phyloP scores from a whole-genome alignment of 768 basidiomycete species.

The Melanogaster broomeanus region DNA sequence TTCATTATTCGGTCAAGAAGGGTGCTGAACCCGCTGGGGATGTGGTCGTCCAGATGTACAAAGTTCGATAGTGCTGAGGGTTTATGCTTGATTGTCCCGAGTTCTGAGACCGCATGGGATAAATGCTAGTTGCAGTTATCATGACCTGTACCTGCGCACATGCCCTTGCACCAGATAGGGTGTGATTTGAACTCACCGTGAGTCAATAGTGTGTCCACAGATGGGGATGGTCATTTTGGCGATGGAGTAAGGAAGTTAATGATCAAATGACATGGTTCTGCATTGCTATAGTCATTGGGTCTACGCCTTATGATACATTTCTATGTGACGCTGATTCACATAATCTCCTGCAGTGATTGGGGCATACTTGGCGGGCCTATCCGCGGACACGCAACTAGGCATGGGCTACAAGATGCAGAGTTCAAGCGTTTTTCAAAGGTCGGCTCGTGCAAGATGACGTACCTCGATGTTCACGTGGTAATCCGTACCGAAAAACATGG shows the following conservation, averaged over 20 bases:
- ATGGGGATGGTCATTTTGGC: too few relatives aligned
- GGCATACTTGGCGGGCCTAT: slow-evolving; percentile 66
- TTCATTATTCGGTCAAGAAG: slow-evolving; percentile 66
- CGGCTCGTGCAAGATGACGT: slow-evolving; percentile 10
- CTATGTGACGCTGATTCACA: slow-evolving; percentile 71
- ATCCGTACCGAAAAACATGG: slow-evolving; percentile 89
- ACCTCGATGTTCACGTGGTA: slow-evolving; percentile 84
- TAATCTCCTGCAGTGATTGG: slow-evolving; percentile 82
- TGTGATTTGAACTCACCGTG: too few relatives aligned
- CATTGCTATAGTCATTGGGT: too few relatives aligned
- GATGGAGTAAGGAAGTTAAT: too few relatives aligned
- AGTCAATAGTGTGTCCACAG: too few relatives aligned
- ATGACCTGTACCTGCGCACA: too few relatives aligned
- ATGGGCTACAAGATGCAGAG: slow-evolving; percentile 32
- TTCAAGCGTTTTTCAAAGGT: neutral
- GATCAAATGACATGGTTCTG: too few relatives aligned
- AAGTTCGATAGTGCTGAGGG: slow-evolving; percentile 53
- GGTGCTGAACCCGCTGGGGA: slow-evolving; percentile 38
- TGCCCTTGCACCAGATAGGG: too few relatives aligned
- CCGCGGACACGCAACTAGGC: slow-evolving; percentile 49
- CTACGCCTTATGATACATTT: slow-evolving; percentile 27
- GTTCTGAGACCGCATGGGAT: too few relatives aligned
- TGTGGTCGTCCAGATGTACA: slow-evolving; percentile 75
- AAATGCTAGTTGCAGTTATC: too few relatives aligned
- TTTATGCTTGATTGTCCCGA: too few relatives aligned